These are phyloP conservation scores for Pythium pyrilobum DNA, from an alignment of 352 stramenopile genomes.

Conservation along the genomic window DNA sequence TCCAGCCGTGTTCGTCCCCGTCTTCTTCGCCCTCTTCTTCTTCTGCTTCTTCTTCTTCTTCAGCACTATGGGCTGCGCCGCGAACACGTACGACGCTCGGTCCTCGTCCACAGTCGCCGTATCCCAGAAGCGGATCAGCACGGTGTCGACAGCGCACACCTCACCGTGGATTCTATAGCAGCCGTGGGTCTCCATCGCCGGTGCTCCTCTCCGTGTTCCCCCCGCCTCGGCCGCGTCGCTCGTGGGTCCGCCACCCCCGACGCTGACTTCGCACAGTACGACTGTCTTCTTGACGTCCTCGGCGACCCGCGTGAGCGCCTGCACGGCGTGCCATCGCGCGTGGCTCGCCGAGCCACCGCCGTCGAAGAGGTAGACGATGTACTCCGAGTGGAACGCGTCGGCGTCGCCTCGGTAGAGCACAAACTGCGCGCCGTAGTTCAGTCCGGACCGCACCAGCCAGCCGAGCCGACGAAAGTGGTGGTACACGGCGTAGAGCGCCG, in stretches of 20 bases:
- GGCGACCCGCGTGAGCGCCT: slow-evolving; percentile 65
- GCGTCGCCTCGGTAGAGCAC: slow-evolving; percentile 60
- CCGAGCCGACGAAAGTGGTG: slow-evolving; percentile 51
- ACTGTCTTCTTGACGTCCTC: slow-evolving; percentile 80
- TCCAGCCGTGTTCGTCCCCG: neutral
- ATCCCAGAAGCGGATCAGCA: slow-evolving; percentile 63
- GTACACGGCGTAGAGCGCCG: slow-evolving; percentile 35
- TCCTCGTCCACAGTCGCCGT: slow-evolving; percentile 17
- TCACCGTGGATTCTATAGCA: slow-evolving; percentile 32
- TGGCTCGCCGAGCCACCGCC: neutral
- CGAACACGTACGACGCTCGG: slow-evolving; percentile 29
- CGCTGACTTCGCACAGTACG: slow-evolving; percentile 44
- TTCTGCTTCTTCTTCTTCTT: slow-evolving; percentile 19
- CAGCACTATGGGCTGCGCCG: slow-evolving; percentile 28
- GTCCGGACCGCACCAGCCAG: slow-evolving; percentile 48
- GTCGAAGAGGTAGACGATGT: slow-evolving; percentile 54
- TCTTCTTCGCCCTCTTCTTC: slow-evolving; percentile 15
- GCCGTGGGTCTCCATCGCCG: slow-evolving; percentile 12
- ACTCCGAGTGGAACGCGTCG: slow-evolving; percentile 61
- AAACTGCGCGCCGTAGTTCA: slow-evolving; percentile 70
- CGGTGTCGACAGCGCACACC: slow-evolving; percentile 28
- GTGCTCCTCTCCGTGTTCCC: neutral
- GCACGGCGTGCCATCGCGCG: slow-evolving; percentile 44
- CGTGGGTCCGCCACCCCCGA: no score
- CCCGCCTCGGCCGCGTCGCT: neutral